Evolutionary conservation across 2,329 filamentous ascomycete species (phyloP).

Genomic region (Amauroascus niger): DNA sequence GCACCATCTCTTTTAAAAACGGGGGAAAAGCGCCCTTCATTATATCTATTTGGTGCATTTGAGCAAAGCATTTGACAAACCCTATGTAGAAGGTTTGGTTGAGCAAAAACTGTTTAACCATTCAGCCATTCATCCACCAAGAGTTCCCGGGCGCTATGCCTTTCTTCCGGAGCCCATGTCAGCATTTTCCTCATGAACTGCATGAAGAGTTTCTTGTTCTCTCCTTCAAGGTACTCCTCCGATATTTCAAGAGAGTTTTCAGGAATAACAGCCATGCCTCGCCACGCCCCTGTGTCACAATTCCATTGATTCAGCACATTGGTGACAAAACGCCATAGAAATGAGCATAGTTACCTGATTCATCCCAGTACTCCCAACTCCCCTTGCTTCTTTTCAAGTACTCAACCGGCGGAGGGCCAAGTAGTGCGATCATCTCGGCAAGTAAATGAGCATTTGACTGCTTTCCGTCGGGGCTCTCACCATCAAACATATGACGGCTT

Average conservation of each 20-base stretch:
- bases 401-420: conserved; percentile 23
- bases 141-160: background rate
- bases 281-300: background rate
- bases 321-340: background rate
- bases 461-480: conserved; percentile 18
- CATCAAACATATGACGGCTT: conserved; percentile 19
- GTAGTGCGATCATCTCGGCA: conserved; percentile 22
- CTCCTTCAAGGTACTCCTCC: conserved; percentile 12
- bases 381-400: conserved; percentile 21
- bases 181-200: conserved; percentile 20
- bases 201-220: conserved; percentile 17
- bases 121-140: background rate
- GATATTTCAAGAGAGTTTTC: conserved; percentile 13
- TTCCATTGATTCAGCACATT: background rate
- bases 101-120: no score
- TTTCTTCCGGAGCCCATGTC: conserved; percentile 11
- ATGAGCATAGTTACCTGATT: background rate
- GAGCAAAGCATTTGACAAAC: no score
- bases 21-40: no score
- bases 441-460: conserved; percentile 21
- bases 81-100: no score
- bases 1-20: no score
- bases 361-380: conserved; percentile 9
- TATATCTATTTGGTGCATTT: no score
- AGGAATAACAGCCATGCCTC: conserved; percentile 8